Evolutionary conservation across 768 basidiomycete genomes (phyloP).

Genomic region (Royoungia palumana): DNA sequence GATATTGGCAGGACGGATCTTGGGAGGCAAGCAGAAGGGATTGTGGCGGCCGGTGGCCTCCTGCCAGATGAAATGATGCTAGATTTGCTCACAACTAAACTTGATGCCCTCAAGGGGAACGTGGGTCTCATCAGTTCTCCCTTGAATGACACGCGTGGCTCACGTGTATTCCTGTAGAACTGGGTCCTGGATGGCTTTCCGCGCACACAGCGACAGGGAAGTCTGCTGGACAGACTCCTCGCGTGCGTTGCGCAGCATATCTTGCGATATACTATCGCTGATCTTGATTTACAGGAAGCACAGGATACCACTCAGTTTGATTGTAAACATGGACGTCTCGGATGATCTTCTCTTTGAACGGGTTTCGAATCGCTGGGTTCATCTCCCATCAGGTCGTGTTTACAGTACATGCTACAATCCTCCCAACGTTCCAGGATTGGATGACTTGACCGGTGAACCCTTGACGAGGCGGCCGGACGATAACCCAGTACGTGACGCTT

Average conservation of each 20-base stretch:
- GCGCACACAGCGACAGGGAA: slow-evolving; percentile 76
- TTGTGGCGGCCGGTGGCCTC: slow-evolving; percentile 74
- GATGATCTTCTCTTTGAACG: slow-evolving; percentile 79
- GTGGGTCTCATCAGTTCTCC: slow-evolving; percentile 34
- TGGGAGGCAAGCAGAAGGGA: slow-evolving; percentile 69
- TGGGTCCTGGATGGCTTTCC: slow-evolving; percentile 94
- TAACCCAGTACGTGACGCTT: slow-evolving; percentile 58
- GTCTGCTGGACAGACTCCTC: slow-evolving; percentile 70
- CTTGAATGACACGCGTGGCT: neutral
- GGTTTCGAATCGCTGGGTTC: slow-evolving; percentile 84
- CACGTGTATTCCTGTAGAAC: slow-evolving; percentile 43
- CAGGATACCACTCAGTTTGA: slow-evolving; percentile 64
- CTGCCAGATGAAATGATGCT: slow-evolving; percentile 78
- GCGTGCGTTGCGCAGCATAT: slow-evolving; percentile 40
- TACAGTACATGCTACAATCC: slow-evolving; percentile 87
- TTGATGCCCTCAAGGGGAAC: slow-evolving; percentile 61
- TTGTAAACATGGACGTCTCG: slow-evolving; percentile 80
- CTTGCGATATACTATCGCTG: neutral
- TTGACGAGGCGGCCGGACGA: slow-evolving; percentile 82
- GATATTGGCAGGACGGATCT: slow-evolving; percentile 52
- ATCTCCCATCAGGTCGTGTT: slow-evolving; percentile 78
- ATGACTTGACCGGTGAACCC: slow-evolving; percentile 84
- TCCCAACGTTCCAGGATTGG: slow-evolving; percentile 70
- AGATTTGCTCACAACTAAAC: slow-evolving; percentile 65
- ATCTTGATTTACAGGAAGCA: slow-evolving; percentile 44